Evolutionary conservation across 768 basidiomycete species (phyloP), one percentile per base, ranked within the genome.

Genomic region (Leucocoprinus birnbaumii): DNA sequence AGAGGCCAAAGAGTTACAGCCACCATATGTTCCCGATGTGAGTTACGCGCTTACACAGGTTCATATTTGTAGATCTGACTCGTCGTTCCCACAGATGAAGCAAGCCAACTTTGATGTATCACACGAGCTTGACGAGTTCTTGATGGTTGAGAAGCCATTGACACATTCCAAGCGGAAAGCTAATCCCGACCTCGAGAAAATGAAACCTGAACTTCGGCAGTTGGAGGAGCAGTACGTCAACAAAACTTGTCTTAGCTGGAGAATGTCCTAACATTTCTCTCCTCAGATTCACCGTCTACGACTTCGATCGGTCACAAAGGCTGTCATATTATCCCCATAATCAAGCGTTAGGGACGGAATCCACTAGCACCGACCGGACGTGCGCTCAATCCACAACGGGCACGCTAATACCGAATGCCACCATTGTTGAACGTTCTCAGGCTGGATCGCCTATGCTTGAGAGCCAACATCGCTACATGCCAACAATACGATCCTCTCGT

Each of bases 101-200:
- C 88, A 88, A 71, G 91, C 94, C n/a, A 98, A 99, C 69, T 99
- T 98, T 69, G 96, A 99, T 66, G 88, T 97, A 35, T 86, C 93
- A 34, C 94, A 98, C 65, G 97, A 98, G 73, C 82, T 99, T 9
- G 95, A 99, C 67, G 97, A 99, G 68, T 89, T 98, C 64, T 71
- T 99, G 65, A 84, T 98, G 80, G 95, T 95, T 50, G 96, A 98
- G 73, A 98, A 98, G 68, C 96, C 96, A n/a, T 73, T 98, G 53
- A 97, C 93, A 53, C 94, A 95, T 59, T 79, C 89, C 43, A 97
- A 94, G 70, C 86, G 97, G 34, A 98, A 96, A 66, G 85, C 83
- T 27, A 90, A 93, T 60, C 76, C 81, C 27, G 92, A 97, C 71
- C 67, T 91, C 10, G 90, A 91, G 60, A 89, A 88, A 68, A 83